A percentile compares a stretch with the other conserved stretches of the same genome.
Evolutionary conservation across 306 rosid species (phyloP).

Genomic region (Sicyos baderoa): DNA sequence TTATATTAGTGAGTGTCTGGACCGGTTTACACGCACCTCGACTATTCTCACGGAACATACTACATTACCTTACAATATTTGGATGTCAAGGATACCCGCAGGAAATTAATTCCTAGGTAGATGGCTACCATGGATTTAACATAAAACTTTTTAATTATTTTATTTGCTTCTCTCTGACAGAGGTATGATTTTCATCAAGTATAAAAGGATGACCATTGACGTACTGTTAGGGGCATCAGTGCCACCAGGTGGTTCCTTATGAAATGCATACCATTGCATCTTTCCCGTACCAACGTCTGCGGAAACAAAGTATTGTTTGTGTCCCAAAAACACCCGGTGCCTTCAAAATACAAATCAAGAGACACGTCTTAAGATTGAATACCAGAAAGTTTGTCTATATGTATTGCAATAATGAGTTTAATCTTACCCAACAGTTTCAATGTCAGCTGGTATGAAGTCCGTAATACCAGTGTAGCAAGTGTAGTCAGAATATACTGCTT

Average conservation of each 20-base stretch:
- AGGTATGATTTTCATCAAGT: not conserved
- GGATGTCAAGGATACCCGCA: no score
- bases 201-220: slow-evolving; percentile 21
- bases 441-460: slow-evolving; percentile 87
- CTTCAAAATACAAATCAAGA: slow-evolving; percentile 39
- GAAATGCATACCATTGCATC: slow-evolving; percentile 98
- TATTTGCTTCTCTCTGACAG: not conserved
- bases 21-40: no score
- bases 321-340: slow-evolving; percentile 96
- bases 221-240: slow-evolving; percentile 56
- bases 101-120: no score
- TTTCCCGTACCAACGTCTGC: slow-evolving; percentile 94
- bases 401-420: not conserved
- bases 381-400: slow-evolving; percentile 1
- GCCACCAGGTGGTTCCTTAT: slow-evolving; percentile 78
- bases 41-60: no score
- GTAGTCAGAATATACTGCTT: slow-evolving; percentile 73
- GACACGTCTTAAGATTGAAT: not conserved
- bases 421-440: slow-evolving; percentile 82
- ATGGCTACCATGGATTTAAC: no score
- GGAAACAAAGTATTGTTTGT: slow-evolving; percentile 94
- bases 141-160: no score
- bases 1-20: no score
- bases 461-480: slow-evolving; percentile 96
- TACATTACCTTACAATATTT: no score